Conservation (phyloP, 257 asterid species). For the Thymus mandschuricus region DNA sequence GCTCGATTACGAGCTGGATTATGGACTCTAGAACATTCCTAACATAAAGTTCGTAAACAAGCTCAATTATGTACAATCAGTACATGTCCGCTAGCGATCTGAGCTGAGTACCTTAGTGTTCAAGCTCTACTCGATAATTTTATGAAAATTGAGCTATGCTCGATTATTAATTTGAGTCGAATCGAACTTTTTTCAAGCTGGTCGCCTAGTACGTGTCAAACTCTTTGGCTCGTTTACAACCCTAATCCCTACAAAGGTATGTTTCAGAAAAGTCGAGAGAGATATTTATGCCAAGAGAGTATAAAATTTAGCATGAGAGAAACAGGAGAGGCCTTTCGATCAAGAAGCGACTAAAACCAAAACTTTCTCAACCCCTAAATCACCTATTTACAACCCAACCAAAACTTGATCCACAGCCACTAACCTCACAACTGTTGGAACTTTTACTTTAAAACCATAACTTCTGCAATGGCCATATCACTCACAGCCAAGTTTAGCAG, state of each 20-base stretch:
- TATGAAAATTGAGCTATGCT: too few species aligned
- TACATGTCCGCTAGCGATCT: too few species aligned
- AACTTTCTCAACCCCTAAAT: not conserved
- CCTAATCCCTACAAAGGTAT: not conserved
- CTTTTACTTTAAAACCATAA: conserved; percentile 40
- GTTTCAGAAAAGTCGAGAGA: not conserved
- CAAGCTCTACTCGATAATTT: too few species aligned
- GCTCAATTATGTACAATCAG: too few species aligned
- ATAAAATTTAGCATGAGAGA: not conserved
- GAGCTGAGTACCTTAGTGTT: too few species aligned
- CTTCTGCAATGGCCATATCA: conserved; percentile 43
- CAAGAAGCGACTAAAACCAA: conserved; percentile 3
- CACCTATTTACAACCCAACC: conserved; percentile 34
- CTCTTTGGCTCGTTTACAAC: too few species aligned
- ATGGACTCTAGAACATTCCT: too few species aligned
- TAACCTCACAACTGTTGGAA: not conserved
- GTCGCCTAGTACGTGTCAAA: too few species aligned
- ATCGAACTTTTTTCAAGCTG: too few species aligned
- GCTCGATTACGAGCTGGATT: too few species aligned
- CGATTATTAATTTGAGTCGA: too few species aligned
- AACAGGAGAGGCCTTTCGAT: not conserved
- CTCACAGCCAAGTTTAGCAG: not conserved
- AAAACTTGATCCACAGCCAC: not conserved
- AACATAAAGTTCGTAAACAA: too few species aligned
- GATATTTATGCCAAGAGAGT: not conserved